These are phyloP conservation scores for Dactylellina cionopaga DNA, from an alignment of 2,329 filamentous ascomycete genomes.

Conservation along the genomic window DNA sequence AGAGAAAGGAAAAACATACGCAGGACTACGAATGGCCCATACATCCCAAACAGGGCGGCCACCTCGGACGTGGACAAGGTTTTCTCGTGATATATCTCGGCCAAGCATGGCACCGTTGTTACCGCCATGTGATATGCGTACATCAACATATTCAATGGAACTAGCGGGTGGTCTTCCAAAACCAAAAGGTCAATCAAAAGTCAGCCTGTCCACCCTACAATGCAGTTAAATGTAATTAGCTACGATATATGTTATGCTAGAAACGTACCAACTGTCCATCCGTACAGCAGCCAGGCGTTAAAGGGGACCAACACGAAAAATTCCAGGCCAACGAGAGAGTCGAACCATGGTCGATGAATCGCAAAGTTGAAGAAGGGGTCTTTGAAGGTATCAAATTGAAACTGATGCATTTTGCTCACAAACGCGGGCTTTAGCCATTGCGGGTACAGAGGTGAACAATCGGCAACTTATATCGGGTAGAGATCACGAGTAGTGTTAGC, in stretches of 20 bases:
- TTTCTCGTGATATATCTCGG: conserved; percentile 35
- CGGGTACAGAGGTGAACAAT: conserved; percentile 45
- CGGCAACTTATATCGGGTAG: conserved; percentile 20
- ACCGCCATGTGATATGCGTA: conserved; percentile 49
- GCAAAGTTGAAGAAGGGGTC: conserved; percentile 44
- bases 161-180: conserved; percentile 37
- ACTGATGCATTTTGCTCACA: conserved; percentile 32
- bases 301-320: conserved; percentile 41
- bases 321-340: conserved; percentile 38
- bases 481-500: conserved; percentile 1
- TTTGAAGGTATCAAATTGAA: conserved; percentile 44
- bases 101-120: conserved; percentile 35
- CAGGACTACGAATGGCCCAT: conserved; percentile 39
- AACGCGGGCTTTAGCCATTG: conserved; percentile 40
- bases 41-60: conserved; percentile 30
- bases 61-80: conserved; percentile 15
- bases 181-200: background rate
- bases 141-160: conserved; percentile 40
- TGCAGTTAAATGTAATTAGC: background rate
- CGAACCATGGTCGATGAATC: conserved; percentile 44
- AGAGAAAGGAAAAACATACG: conserved; percentile 9
- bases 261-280: conserved; percentile 50
- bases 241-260: background rate
- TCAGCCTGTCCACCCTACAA: too few species aligned
- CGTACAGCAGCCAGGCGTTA: conserved; percentile 46